Conservation (phyloP, 768 basidiomycete genomes). For the Ramaria sp. region DNA sequence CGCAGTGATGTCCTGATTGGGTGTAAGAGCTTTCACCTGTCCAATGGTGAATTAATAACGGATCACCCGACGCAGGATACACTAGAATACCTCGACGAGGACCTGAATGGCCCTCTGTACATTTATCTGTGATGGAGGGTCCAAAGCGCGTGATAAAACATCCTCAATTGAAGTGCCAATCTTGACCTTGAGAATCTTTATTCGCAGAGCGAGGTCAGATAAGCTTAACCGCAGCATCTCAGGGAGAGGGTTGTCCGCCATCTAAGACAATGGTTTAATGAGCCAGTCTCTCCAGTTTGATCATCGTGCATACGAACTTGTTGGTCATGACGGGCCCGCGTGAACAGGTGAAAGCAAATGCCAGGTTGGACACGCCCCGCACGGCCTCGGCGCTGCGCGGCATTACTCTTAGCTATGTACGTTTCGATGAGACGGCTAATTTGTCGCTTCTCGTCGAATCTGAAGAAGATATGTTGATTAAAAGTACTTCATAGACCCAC, state of each 20-base stretch:
- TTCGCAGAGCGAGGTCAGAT: slow-evolving; percentile 82
- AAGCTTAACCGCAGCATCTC: slow-evolving; percentile 93
- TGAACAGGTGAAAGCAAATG: slow-evolving; percentile 93
- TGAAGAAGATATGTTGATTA: slow-evolving; percentile 18
- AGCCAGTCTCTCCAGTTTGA: not conserved
- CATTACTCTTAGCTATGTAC: slow-evolving; percentile 86
- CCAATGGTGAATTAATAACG: slow-evolving; percentile 5
- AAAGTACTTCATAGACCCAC: not conserved
- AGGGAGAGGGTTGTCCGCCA: slow-evolving; percentile 84
- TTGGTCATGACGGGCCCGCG: slow-evolving; percentile 74
- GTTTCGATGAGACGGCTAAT: slow-evolving; percentile 87
- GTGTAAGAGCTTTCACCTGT: slow-evolving; percentile 78
- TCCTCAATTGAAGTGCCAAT: slow-evolving; percentile 82
- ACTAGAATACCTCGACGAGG: slow-evolving; percentile 65
- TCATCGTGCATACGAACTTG: slow-evolving; percentile 35
- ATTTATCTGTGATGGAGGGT: slow-evolving; percentile 79
- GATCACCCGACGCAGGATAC: not conserved
- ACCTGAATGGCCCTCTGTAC: slow-evolving; percentile 83
- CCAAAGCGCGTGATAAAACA: slow-evolving; percentile 76
- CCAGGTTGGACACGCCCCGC: slow-evolving; percentile 87
- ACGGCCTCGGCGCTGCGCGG: slow-evolving; percentile 78
- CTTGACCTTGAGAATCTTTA: slow-evolving; percentile 89
- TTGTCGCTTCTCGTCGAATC: slow-evolving; percentile 96
- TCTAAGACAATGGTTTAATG: slow-evolving; percentile 31
- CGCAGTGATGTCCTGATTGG: slow-evolving; percentile 83